Evolutionary conservation across 108 stramenopile species (phyloP).

Genomic region (Skeletonema costatum): DNA sequence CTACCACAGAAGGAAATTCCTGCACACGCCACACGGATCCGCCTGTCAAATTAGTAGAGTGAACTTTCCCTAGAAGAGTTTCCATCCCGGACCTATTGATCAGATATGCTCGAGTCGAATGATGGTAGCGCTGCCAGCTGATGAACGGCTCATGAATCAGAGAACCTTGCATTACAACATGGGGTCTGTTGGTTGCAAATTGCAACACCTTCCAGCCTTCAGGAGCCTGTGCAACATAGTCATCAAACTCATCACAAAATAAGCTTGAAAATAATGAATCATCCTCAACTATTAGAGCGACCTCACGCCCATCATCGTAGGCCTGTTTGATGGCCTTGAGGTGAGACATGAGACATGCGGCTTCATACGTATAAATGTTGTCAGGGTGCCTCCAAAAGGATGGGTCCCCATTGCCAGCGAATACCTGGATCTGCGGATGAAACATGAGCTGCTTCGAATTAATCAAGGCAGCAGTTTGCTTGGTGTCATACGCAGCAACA

Average conservation of each 20-base stretch:
- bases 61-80: no score
- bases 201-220: constrained; percentile 2
- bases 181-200: background rate
- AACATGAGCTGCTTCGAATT: background rate
- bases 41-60: no score
- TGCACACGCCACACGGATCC: no score
- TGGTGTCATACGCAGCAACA: background rate
- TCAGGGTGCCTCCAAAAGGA: no score
- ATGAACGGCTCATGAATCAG: background rate
- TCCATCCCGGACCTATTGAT: no score
- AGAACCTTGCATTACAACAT: background rate
- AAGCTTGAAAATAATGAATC: background rate
- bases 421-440: background rate
- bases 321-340: background rate
- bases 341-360: no score
- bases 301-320: background rate
- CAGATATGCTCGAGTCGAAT: no score
- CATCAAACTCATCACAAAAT: no score
- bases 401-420: background rate
- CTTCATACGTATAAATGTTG: no score
- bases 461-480: background rate
- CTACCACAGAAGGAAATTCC: no score
- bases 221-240: background rate
- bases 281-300: background rate
- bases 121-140: background rate